Conservation (phyloP, 805 yeast genomes). For the Saccharomycopsis sp. region DNA sequence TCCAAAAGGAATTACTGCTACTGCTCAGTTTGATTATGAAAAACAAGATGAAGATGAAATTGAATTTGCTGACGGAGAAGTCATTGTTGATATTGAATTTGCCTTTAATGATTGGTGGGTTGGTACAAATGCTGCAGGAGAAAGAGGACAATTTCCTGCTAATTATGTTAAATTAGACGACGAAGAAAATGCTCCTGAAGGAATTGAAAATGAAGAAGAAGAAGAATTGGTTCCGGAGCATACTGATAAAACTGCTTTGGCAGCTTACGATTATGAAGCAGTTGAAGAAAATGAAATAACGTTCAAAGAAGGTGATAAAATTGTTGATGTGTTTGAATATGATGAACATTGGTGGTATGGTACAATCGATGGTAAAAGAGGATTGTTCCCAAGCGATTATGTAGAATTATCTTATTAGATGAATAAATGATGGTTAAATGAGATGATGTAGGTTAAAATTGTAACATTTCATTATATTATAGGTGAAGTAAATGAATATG, state of each 20-base stretch:
- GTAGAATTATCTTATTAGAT: too few species aligned
- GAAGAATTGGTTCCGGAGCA: slow-evolving; percentile 21
- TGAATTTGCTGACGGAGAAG: slow-evolving; percentile 54
- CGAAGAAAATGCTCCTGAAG: slow-evolving; percentile 20
- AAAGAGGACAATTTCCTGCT: slow-evolving; percentile 35
- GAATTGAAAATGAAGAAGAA: slow-evolving; percentile 19
- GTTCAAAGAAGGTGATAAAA: slow-evolving; percentile 75
- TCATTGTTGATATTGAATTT: slow-evolving; percentile 53
- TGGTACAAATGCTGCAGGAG: slow-evolving; percentile 31
- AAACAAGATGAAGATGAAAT: slow-evolving; percentile 73
- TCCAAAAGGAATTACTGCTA: slow-evolving; percentile 34
- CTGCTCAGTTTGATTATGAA: slow-evolving; percentile 73
- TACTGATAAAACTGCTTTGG: slow-evolving; percentile 40
- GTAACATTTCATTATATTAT: too few species aligned
- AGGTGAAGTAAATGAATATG: too few species aligned
- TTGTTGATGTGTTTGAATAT: slow-evolving; percentile 74
- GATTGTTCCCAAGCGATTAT: slow-evolving; percentile 87
- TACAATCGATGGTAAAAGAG: slow-evolving; percentile 62
- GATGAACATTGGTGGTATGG: slow-evolving; percentile 99
- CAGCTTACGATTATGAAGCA: slow-evolving; percentile 76
- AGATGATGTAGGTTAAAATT: too few species aligned
- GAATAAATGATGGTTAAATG: too few species aligned
- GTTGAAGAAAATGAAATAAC: slow-evolving; percentile 86
- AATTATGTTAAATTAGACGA: slow-evolving; percentile 36
- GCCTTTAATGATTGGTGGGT: slow-evolving; percentile 44